Percentiles rank a stretch among this genome's conserved stretches.
Evolutionary conservation across 805 yeast genomes (phyloP).

Genomic region (Vanderwaltozyma tropicalis): DNA sequence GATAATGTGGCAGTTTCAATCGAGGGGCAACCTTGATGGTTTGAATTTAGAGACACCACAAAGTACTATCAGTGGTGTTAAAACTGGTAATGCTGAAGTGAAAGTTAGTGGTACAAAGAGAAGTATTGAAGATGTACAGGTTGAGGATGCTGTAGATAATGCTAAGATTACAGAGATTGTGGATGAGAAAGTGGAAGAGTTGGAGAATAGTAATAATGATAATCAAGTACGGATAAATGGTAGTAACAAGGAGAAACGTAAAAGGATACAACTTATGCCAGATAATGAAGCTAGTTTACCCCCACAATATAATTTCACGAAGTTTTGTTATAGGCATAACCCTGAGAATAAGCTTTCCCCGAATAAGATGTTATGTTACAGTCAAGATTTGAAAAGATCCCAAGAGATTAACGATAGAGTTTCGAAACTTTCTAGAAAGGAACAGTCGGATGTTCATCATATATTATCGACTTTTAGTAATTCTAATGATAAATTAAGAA

Average conservation of each 20-base stretch:
- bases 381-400: conserved; percentile 18
- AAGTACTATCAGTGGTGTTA: too few species aligned
- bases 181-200: neutral
- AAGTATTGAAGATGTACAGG: neutral
- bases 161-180: too few species aligned
- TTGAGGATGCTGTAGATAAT: neutral
- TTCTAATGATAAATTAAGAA: conserved; percentile 69
- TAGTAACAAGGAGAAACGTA: neutral
- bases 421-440: conserved; percentile 44
- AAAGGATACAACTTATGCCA: neutral
- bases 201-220: neutral
- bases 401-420: conserved; percentile 24
- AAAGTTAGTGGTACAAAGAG: neutral
- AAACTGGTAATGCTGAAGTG: neutral
- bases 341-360: conserved; percentile 62
- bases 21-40: neutral
- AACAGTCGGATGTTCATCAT: conserved; percentile 66
- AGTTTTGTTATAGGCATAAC: conserved; percentile 85
- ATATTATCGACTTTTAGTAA: conserved; percentile 68
- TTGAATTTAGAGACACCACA: too few species aligned
- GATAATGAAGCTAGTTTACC: neutral
- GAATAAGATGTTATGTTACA: conserved; percentile 19
- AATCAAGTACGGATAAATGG: neutral
- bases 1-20: neutral
- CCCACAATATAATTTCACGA: conserved; percentile 43